A percentile compares a stretch with the other conserved stretches of the same genome.
phyloP scores from a whole-genome alignment of 2,329 filamentous ascomycete genomes.

The Alternaria sp. region DNA sequence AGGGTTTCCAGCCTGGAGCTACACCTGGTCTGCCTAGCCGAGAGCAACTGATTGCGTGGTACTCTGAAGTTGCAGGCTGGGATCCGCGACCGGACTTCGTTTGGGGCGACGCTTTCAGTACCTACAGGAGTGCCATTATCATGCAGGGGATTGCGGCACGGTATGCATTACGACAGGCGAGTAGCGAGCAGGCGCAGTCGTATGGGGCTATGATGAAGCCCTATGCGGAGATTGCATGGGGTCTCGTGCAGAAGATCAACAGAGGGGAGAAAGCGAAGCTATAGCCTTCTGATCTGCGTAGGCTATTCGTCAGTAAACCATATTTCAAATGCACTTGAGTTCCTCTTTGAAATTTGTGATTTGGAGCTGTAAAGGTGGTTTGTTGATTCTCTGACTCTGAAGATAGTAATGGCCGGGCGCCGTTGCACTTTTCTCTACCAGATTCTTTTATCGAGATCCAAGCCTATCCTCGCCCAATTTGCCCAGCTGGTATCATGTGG shows the following conservation, averaged over 20 bases:
- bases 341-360: neutral
- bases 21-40: conserved; percentile 71
- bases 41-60: conserved; percentile 69
- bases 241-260: conserved; percentile 65
- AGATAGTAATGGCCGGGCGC: conserved; percentile 5
- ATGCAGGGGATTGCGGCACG: conserved; percentile 93
- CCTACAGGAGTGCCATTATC: conserved; percentile 66
- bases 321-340: neutral
- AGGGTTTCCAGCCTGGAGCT: conserved; percentile 66
- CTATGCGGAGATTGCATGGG: conserved; percentile 81
- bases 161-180: conserved; percentile 84
- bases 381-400: conserved; percentile 8
- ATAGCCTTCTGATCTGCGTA: conserved; percentile 21
- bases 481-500: conserved; percentile 36
- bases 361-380: neutral
- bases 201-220: conserved; percentile 74
- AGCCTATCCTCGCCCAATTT: conserved; percentile 7
- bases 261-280: conserved; percentile 46
- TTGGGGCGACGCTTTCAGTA: conserved; percentile 70
- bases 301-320: neutral
- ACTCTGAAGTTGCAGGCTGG: conserved; percentile 72
- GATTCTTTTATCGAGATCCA: conserved; percentile 11
- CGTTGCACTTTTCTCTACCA: conserved; percentile 18
- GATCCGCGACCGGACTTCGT: conserved; percentile 66
- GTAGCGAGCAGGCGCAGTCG: conserved; percentile 78